Conservation (phyloP, 179 eudicot genomes). For the Beta corolliflora region DNA sequence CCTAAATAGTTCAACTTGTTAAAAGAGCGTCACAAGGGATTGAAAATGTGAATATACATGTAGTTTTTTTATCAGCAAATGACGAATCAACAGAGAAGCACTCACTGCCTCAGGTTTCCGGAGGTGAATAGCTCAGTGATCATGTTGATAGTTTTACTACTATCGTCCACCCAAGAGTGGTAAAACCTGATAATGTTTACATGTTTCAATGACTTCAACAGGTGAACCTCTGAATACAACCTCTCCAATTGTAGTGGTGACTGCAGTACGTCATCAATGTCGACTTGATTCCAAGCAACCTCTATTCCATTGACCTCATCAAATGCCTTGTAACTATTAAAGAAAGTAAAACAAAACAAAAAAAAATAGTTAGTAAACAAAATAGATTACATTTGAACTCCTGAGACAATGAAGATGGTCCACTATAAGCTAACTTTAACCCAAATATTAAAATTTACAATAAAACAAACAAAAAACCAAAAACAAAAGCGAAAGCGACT, state of each 20-base stretch:
- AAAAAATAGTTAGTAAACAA: not conserved
- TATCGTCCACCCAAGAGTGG: constrained; percentile 45
- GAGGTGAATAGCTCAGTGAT: constrained; percentile 49
- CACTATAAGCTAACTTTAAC: not conserved
- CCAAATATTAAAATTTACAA: not conserved
- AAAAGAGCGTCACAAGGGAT: not conserved
- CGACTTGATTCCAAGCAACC: constrained; percentile 89
- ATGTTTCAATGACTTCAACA: constrained; percentile 50
- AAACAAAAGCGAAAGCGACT: not conserved
- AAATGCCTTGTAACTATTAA: constrained; percentile 71
- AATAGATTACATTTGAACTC: not conserved
- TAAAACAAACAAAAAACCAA: too few relatives aligned
- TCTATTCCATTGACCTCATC: constrained; percentile 82
- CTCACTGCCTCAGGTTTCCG: constrained; percentile 49
- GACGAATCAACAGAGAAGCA: not conserved
- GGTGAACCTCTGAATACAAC: constrained; percentile 70
- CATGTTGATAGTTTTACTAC: constrained; percentile 40
- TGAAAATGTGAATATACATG: not conserved
- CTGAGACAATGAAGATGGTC: not conserved
- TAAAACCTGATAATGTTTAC: constrained; percentile 41
- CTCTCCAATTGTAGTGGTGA: constrained; percentile 56
- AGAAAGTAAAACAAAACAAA: constrained; percentile 15
- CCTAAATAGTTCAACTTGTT: constrained; percentile 29
- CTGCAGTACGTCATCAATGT: constrained; percentile 55
- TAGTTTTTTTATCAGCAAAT: not conserved